Percentiles rank a stretch among this genome's conserved stretches.
Conservation (phyloP, 23 red algal genomes). For the Chondrus crispus region DNA sequence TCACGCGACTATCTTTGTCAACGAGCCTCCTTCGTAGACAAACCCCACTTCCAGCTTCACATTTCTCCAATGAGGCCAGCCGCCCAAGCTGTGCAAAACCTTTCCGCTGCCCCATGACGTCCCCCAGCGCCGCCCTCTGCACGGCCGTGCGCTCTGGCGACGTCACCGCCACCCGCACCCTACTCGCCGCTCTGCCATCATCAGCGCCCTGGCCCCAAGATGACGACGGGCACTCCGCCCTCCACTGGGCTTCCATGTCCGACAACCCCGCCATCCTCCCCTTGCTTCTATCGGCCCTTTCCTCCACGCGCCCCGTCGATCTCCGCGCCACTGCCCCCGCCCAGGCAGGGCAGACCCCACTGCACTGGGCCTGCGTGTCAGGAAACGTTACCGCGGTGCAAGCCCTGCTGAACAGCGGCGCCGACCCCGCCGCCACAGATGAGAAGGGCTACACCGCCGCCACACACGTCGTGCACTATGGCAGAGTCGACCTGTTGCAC, state of each 20-base stretch:
- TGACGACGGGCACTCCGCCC: constrained; percentile 5
- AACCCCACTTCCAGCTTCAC: no score
- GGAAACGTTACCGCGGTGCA: constrained; percentile 6
- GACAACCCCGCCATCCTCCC: neutral
- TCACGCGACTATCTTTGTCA: no score
- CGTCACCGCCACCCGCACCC: neutral
- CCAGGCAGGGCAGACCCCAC: constrained; percentile 48
- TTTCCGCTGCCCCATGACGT: no score
- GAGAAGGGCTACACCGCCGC: constrained; percentile 44
- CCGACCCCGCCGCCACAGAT: constrained; percentile 21
- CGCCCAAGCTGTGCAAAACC: no score
- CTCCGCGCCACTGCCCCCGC: neutral
- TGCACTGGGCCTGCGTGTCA: constrained; percentile 53
- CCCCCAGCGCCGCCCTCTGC: neutral
- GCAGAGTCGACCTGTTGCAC: constrained; percentile 46
- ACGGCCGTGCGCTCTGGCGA: neutral
- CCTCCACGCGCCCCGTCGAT: neutral
- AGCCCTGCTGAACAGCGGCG: constrained; percentile 37
- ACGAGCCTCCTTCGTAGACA: no score
- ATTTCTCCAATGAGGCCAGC: no score
- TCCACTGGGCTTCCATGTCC: constrained; percentile 27
- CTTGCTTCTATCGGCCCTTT: neutral
- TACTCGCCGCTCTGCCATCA: neutral
- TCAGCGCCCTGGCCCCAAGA: neutral
- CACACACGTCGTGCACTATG: constrained; percentile 57